Evolutionary conservation across 2,329 filamentous ascomycete genomes (phyloP).

Genomic region (Botrytis byssoidea): DNA sequence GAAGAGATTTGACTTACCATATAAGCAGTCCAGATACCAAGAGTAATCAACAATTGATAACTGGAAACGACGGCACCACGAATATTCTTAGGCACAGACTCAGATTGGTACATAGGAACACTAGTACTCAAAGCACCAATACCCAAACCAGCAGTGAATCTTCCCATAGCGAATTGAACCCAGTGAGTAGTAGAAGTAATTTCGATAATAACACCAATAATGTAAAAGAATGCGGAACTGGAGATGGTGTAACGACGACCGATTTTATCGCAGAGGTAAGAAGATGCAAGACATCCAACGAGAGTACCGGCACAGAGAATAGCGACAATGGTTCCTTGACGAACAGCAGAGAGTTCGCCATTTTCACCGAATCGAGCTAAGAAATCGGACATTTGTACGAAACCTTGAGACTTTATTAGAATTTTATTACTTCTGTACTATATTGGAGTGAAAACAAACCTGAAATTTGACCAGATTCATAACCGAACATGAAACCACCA

Average conservation of each 20-base stretch:
- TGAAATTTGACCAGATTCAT: slow-evolving; percentile 44
- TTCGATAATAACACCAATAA: slow-evolving; percentile 63
- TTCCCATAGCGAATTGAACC: slow-evolving; percentile 64
- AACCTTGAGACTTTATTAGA: slow-evolving; percentile 50
- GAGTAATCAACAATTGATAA: slow-evolving; percentile 68
- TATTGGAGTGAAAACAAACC: slow-evolving; percentile 41
- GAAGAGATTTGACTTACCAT: slow-evolving; percentile 42
- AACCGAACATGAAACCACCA: slow-evolving; percentile 57
- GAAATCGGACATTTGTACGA: slow-evolving; percentile 60
- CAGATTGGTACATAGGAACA: slow-evolving; percentile 68
- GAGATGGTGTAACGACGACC: slow-evolving; percentile 63
- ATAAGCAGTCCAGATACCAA: slow-evolving; percentile 61
- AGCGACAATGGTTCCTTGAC: slow-evolving; percentile 62
- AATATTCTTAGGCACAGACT: slow-evolving; percentile 62
- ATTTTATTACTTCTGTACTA: not conserved
- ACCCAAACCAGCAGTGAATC: slow-evolving; percentile 64
- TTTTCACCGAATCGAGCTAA: slow-evolving; percentile 51
- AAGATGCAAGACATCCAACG: slow-evolving; percentile 56
- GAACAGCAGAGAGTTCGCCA: slow-evolving; percentile 52
- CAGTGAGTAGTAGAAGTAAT: slow-evolving; percentile 55
- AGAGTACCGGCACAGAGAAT: slow-evolving; percentile 61
- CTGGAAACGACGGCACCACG: slow-evolving; percentile 61
- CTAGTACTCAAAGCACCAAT: slow-evolving; percentile 64
- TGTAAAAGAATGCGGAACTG: slow-evolving; percentile 57
- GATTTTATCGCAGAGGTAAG: slow-evolving; percentile 59